Conservation (phyloP, 495 filamentous ascomycete species). For the Hamigera avellanea region DNA sequence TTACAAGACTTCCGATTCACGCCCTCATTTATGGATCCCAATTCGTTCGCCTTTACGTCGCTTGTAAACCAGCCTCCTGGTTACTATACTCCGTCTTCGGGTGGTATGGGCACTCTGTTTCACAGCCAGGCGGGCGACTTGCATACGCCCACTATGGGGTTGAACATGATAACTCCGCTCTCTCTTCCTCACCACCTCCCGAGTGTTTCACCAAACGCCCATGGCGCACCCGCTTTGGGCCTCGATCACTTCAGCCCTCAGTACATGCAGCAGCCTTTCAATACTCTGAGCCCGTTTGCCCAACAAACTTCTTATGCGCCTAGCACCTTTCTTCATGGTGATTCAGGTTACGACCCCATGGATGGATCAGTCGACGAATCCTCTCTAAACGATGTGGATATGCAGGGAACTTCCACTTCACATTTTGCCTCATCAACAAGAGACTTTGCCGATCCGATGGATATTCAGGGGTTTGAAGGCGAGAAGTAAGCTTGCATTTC, state of each 20-base stretch:
- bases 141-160: constrained; percentile 68
- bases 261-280: constrained; percentile 56
- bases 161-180: constrained; percentile 74
- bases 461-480: constrained; percentile 15
- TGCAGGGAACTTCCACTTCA: constrained; percentile 24
- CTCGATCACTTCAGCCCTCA: constrained; percentile 51
- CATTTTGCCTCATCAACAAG: constrained; percentile 14
- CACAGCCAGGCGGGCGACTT: constrained; percentile 81
- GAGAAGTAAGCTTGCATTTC: constrained; percentile 39
- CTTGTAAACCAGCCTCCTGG: constrained; percentile 70
- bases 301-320: constrained; percentile 61
- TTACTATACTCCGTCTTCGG: constrained; percentile 83
- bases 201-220: constrained; percentile 33
- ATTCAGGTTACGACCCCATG: constrained; percentile 67
- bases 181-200: constrained; percentile 59
- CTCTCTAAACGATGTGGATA: constrained; percentile 35
- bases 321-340: constrained; percentile 65
- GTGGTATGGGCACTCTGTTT: constrained; percentile 69
- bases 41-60: constrained; percentile 63
- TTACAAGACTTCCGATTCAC: constrained; percentile 78
- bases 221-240: constrained; percentile 24
- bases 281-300: constrained; percentile 62
- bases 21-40: constrained; percentile 76
- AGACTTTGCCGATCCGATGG: constrained; percentile 13
- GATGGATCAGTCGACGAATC: constrained; percentile 52